Evolutionary conservation across 345 rosid species (phyloP).

Genomic region (Garcia nutans): DNA sequence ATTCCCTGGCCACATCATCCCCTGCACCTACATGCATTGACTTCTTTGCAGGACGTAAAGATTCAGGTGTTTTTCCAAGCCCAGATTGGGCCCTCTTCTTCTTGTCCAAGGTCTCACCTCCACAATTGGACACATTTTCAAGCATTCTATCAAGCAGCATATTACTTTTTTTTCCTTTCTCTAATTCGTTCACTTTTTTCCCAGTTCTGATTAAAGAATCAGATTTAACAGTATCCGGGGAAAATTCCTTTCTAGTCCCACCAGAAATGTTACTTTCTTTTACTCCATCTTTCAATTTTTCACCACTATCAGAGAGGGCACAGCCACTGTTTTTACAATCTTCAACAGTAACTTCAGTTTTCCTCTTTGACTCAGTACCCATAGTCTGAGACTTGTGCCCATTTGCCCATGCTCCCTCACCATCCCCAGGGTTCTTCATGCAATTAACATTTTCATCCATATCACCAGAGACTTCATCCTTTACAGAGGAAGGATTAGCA

Average conservation of each 20-base stretch:
- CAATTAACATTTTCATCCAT: slow-evolving; percentile 25
- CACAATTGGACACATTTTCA: slow-evolving; percentile 24
- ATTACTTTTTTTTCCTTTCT: slow-evolving; percentile 31
- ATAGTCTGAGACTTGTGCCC: slow-evolving; percentile 42
- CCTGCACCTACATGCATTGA: slow-evolving; percentile 41
- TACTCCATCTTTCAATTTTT: slow-evolving; percentile 39
- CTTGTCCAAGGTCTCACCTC: slow-evolving; percentile 35
- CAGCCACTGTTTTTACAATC: slow-evolving; percentile 31
- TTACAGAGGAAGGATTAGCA: slow-evolving; percentile 30
- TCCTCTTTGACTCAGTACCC: slow-evolving; percentile 36
- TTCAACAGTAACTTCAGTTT: slow-evolving; percentile 33
- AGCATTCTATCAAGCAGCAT: slow-evolving; percentile 34
- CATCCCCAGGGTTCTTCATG: slow-evolving; percentile 35
- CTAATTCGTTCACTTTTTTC: slow-evolving; percentile 35
- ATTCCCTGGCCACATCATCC: slow-evolving; percentile 29
- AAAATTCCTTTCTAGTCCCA: slow-evolving; percentile 26
- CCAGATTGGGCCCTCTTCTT: slow-evolving; percentile 42
- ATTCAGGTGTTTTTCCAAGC: slow-evolving; percentile 33
- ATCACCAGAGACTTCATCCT: slow-evolving; percentile 43
- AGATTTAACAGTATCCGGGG: slow-evolving; percentile 33
- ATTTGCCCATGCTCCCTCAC: slow-evolving; percentile 35
- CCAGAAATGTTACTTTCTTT: slow-evolving; percentile 33
- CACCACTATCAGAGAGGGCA: slow-evolving; percentile 28
- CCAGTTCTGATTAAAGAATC: slow-evolving; percentile 31
- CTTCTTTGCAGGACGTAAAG: slow-evolving; percentile 48